Percentiles rank a stretch among this genome's conserved stretches.
phyloP scores from a whole-genome alignment of 805 yeast species.

The Yarrowia bubula region DNA sequence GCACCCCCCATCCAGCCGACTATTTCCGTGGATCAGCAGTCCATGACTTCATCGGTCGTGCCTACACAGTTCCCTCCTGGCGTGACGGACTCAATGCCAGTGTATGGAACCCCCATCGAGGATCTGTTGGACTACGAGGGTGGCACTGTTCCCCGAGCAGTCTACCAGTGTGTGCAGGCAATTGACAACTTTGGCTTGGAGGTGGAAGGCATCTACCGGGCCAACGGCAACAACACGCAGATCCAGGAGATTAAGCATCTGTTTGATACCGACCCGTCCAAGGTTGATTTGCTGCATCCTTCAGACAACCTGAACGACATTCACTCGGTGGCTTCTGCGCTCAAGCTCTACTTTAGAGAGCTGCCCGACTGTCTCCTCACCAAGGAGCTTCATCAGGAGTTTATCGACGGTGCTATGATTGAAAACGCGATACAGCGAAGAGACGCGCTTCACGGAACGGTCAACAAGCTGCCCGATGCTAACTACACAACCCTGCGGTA shows the following conservation, averaged over 20 bases:
- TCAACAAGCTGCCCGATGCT: slow-evolving; percentile 89
- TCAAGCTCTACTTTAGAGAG: slow-evolving; percentile 78
- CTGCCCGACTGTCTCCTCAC: slow-evolving; percentile 87
- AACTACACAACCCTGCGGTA: slow-evolving; percentile 89
- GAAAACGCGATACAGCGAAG: slow-evolving; percentile 60
- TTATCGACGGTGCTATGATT: slow-evolving; percentile 69
- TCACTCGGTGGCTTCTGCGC: slow-evolving; percentile 79
- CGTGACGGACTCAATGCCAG: slow-evolving; percentile 41
- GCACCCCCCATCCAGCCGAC: slow-evolving; percentile 9
- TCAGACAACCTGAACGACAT: slow-evolving; percentile 70
- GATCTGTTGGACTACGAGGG: slow-evolving; percentile 75
- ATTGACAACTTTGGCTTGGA: slow-evolving; percentile 82
- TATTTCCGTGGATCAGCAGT: slow-evolving; percentile 22
- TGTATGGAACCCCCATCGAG: slow-evolving; percentile 85
- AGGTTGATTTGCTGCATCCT: slow-evolving; percentile 52
- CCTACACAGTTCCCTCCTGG: slow-evolving; percentile 28
- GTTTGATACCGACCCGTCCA: slow-evolving; percentile 63
- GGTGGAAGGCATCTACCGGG: slow-evolving; percentile 85
- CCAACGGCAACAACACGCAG: slow-evolving; percentile 73
- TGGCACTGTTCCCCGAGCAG: slow-evolving; percentile 88
- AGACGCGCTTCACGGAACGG: slow-evolving; percentile 77
- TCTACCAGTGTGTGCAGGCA: slow-evolving; percentile 80
- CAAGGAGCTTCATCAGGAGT: slow-evolving; percentile 55
- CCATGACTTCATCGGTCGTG: slow-evolving; percentile 25
- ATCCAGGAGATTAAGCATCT: slow-evolving; percentile 69